These are phyloP conservation scores for Quercus lobata DNA, from an alignment of 331 rosid genomes.

Conservation along the genomic window DNA sequence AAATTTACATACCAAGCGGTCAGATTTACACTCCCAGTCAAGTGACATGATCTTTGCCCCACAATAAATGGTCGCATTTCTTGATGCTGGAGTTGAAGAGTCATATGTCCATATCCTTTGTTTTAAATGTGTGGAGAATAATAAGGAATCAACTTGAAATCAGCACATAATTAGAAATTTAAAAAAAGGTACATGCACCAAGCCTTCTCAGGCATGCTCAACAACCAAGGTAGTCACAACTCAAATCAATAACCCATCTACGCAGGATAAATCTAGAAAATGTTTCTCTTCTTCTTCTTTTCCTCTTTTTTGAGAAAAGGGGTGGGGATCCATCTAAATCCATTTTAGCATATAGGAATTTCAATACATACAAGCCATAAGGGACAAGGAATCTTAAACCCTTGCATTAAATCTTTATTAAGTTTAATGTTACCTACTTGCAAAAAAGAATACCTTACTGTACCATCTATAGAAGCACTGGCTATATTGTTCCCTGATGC, in stretches of 20 bases:
- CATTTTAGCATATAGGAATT: neutral
- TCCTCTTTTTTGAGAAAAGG: neutral
- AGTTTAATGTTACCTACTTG: neutral
- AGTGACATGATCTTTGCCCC: conserved; percentile 90
- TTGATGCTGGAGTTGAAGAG: conserved; percentile 78
- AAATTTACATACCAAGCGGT: conserved; percentile 72
- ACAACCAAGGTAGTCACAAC: neutral
- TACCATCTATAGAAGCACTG: conserved; percentile 94
- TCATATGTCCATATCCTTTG: conserved; percentile 95
- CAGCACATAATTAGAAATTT: neutral
- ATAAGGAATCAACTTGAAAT: conserved; percentile 18
- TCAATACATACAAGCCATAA: conserved; percentile 11
- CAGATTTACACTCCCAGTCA: conserved; percentile 98
- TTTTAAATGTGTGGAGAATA: conserved; percentile 7
- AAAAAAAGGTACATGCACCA: neutral
- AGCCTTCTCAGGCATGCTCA: neutral
- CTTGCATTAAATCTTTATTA: neutral
- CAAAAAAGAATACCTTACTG: conserved; percentile 63
- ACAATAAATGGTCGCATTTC: conserved; percentile 97
- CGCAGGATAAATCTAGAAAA: neutral
- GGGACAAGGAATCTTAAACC: conserved; percentile 7
- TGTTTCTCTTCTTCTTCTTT: neutral
- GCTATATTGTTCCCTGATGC: conserved; percentile 95
- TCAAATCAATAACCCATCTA: neutral
- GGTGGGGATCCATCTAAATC: neutral